Conservation (phyloP, 768 basidiomycete genomes). For the Lentinula raphanica region DNA sequence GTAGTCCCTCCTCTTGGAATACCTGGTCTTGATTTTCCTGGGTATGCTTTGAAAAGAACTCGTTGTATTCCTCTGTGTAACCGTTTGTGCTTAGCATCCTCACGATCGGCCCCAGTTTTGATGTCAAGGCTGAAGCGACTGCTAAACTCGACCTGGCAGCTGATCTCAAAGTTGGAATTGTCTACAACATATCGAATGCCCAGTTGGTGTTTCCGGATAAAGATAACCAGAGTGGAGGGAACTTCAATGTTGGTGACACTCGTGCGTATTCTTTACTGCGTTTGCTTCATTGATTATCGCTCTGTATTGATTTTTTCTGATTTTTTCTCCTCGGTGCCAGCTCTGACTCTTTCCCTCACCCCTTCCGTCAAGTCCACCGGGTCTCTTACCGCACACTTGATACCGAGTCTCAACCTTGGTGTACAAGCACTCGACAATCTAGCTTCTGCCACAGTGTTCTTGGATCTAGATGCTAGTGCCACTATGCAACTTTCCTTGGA, state of each 20-base stretch:
- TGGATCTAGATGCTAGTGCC: constrained; percentile 5
- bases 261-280: background rate
- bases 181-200: background rate
- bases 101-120: constrained; percentile 3
- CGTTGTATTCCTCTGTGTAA: background rate
- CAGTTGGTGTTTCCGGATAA: constrained; percentile 1
- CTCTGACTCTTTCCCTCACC: constrained; percentile 1
- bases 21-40: constrained; percentile 46
- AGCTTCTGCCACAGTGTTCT: constrained; percentile 1
- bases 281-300: too few relatives aligned
- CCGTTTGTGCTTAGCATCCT: background rate
- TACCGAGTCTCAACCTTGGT: constrained; percentile 5
- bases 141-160: constrained; percentile 1
- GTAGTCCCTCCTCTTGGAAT: constrained; percentile 35
- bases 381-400: constrained; percentile 4
- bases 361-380: constrained; percentile 5
- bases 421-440: background rate
- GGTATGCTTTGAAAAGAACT: constrained; percentile 20
- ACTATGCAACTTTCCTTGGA: constrained; percentile 2
- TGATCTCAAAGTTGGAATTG: background rate
- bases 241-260: constrained; percentile 1
- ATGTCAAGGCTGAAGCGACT: constrained; percentile 1
- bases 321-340: background rate
- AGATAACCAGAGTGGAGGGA: background rate
- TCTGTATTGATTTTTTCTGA: background rate